Base-by-base conservation (phyloP, 805 yeast species). In the Yarrowia hollandica region DNA sequence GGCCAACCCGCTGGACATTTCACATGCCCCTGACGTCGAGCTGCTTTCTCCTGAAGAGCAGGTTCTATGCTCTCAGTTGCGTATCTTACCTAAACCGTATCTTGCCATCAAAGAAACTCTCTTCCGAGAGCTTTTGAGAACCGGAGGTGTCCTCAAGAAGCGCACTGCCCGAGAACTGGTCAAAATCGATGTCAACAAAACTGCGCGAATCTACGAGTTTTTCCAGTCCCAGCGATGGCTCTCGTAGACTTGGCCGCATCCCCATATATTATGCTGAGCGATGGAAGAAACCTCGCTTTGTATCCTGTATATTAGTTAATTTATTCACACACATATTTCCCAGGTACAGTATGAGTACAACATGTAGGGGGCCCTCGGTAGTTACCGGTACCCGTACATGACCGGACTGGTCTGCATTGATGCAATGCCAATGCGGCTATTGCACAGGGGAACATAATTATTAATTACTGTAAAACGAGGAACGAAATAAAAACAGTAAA, bases 161-260 rank as follows among this genome's bases (percentile, higher is more conserved):
- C 85, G 88, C 67, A 84, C 86, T 15, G 94, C 96, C n/a, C 79
- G 90, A 65, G 96, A 87, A 61, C 74, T 90, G 60, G 74, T 89
- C 62, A 87, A 89, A 67, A 84, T 94, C 59, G 99, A 94, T 69
- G 86, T 90, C 14, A 79, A 82, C 64, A 94, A 92, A 71, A 89
- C 96, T 2, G 84, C 88, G 22, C 84, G 86, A 70, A 86, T 94
- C 54, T 94, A 88, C 72, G 98, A 94, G 68, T 94, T 94, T 69
- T 94, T 94, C 71, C 88, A 87, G 62, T 83, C 84, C 61, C 97
- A 94, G 79, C 88, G 89, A 61, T 94, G 99, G 99, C 70, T 83
- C n/a, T 63, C 62, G 4, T 59, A 35, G 31, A 16, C 7, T n/a
- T 1, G 18, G 1, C 31, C 15, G 3, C 14, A 5, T 14, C 7